A percentile compares a stretch with the other conserved stretches of the same genome.
These are phyloP conservation scores for Plasmodium yoelii DNA, from an alignment of 169 alveolate species.

Conservation along the genomic window DNA sequence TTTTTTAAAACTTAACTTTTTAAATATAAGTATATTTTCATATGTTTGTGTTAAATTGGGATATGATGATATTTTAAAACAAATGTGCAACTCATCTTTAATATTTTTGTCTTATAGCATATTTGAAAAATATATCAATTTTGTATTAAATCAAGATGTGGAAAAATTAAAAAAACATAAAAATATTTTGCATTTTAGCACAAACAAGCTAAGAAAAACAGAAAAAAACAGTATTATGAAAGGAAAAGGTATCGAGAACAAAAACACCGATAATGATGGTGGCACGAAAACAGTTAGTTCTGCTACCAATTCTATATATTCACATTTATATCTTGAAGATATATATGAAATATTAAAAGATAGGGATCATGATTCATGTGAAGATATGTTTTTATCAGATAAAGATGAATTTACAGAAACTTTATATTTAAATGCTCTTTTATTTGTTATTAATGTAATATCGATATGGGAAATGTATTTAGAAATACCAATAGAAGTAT, in stretches of 20 bases:
- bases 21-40: conserved; percentile 45
- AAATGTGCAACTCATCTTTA: conserved; percentile 39
- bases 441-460: conserved; percentile 55
- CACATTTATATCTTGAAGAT: conserved; percentile 23
- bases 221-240: background rate
- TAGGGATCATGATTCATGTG: background rate
- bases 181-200: conserved; percentile 11
- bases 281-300: background rate
- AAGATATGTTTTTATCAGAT: conserved; percentile 28
- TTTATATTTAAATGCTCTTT: conserved; percentile 34
- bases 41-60: conserved; percentile 48
- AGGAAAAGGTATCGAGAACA: no score
- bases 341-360: conserved; percentile 41
- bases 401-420: conserved; percentile 57
- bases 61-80: conserved; percentile 53
- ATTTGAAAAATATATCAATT: conserved; percentile 51
- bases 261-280: background rate
- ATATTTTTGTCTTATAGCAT: conserved; percentile 37
- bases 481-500: conserved; percentile 64
- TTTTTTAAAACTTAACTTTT: conserved; percentile 36
- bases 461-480: conserved; percentile 65
- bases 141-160: conserved; percentile 44
- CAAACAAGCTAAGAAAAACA: conserved; percentile 7
- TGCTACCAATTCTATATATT: background rate
- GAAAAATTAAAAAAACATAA: conserved; percentile 19